Percentiles rank a stretch among this genome's conserved stretches.
Conservation (phyloP, 768 basidiomycete species). For the Kwoniella sp. region DNA sequence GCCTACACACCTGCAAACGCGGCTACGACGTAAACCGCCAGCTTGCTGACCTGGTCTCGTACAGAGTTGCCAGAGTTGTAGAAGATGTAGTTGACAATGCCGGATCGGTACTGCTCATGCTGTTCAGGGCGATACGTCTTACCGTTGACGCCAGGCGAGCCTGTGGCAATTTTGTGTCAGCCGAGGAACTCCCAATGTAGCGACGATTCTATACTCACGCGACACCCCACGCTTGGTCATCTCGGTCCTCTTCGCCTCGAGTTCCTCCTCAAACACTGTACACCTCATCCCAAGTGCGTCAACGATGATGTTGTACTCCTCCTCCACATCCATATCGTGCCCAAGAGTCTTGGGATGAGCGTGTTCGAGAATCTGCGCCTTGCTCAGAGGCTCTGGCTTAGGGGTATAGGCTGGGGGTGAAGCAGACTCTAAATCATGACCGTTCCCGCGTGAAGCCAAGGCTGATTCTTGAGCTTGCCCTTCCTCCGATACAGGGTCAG, state of each 20-base stretch:
- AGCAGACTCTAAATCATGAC: background rate
- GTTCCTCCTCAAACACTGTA: slow-evolving; percentile 31
- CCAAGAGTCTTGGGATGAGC: slow-evolving; percentile 28
- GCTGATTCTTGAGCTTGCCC: slow-evolving; percentile 32
- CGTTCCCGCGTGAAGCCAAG: background rate
- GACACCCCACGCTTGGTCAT: slow-evolving; percentile 11
- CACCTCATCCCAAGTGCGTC: slow-evolving; percentile 31
- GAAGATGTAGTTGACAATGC: slow-evolving; percentile 33
- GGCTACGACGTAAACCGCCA: slow-evolving; percentile 23
- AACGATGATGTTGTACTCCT: slow-evolving; percentile 32
- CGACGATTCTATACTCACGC: slow-evolving; percentile 5
- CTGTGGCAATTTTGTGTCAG: background rate
- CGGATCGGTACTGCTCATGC: slow-evolving; percentile 9
- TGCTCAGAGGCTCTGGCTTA: slow-evolving; percentile 31
- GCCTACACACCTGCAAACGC: slow-evolving; percentile 26
- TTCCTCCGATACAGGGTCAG: slow-evolving; percentile 58
- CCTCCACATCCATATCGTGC: slow-evolving; percentile 19
- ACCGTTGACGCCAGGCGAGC: background rate
- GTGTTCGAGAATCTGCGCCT: slow-evolving; percentile 23
- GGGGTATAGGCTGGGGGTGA: slow-evolving; percentile 42
- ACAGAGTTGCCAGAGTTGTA: slow-evolving; percentile 16
- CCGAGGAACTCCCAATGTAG: background rate
- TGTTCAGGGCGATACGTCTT: slow-evolving; percentile 14
- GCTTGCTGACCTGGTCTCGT: slow-evolving; percentile 18
- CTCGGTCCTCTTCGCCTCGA: slow-evolving; percentile 19